These are phyloP conservation scores for Corymbia maculata DNA, from an alignment of 345 rosid species.

Conservation along the genomic window DNA sequence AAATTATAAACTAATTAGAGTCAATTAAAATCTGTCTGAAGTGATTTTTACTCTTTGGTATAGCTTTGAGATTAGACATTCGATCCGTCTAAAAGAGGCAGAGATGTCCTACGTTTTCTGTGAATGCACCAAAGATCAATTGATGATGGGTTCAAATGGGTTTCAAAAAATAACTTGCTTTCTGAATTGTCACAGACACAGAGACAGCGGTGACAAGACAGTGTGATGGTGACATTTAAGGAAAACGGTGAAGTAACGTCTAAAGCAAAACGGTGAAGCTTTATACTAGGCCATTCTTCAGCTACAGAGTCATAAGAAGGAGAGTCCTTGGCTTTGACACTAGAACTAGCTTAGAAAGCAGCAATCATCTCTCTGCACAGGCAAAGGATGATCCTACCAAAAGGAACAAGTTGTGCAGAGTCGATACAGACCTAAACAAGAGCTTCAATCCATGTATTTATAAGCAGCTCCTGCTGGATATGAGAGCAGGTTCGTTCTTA, in stretches of 20 bases:
- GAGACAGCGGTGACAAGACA: not conserved
- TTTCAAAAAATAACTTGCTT: not conserved
- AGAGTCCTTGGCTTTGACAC: not conserved
- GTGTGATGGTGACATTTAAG: not conserved
- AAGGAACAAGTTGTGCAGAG: not conserved
- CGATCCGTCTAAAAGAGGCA: fast-evolving
- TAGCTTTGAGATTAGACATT: not conserved
- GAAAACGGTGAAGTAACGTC: fast-evolving
- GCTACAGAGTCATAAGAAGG: not conserved
- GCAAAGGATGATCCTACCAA: not conserved
- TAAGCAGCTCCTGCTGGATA: not conserved
- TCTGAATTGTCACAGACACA: not conserved
- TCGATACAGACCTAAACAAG: not conserved
- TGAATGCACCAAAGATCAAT: not conserved
- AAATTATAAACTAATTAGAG: not conserved
- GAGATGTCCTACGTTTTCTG: not conserved
- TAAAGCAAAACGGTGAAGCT: not conserved
- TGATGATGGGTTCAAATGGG: not conserved
- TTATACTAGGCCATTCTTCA: not conserved
- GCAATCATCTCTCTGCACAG: not conserved
- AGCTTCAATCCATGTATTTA: not conserved
- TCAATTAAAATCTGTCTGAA: not conserved
- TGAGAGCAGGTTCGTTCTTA: not conserved
- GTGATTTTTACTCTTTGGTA: not conserved
- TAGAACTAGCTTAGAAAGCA: not conserved